Base-by-base conservation (phyloP, 345 rosid species). In the Ailanthus altissimus region DNA sequence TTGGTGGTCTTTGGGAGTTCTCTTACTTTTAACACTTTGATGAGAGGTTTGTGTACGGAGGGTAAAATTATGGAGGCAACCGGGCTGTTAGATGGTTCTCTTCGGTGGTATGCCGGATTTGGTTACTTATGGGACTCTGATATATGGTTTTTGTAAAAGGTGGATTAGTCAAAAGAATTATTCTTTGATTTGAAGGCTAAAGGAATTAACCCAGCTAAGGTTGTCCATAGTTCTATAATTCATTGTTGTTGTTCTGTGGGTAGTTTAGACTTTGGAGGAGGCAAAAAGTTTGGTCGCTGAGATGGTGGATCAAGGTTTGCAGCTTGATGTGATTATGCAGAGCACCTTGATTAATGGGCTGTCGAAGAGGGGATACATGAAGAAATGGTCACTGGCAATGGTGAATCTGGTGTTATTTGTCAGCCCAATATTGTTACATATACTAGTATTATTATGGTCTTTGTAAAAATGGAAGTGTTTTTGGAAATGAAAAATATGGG, bases 1-100 rank as follows among this genome's bases (percentile, higher is more conserved):
- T 83, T 67, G 51, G 57, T 10, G 86, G 78, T 54, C n/a, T 54
- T 54, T 21, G 58, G 23, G n/a, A 2, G 58, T 6, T 18, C n/a
- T 10, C 18, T 1, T 10, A 54, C 23, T 1, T 54, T 54, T 54
- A 18, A 0, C 5, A 4, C 57, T 53, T 53, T 53, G 57, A 53
- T 53, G 6, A 57, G 21, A 57, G 61, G 61, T 21, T 57, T 57
- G 28, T 57, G 28, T 57, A 3, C 21, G 5, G 28, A 7, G 26
- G 26, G 26, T 5, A 56, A 25, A 21, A 56, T 20, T 56, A 5
- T 56, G 26, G 26, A 56, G 25, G 61, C 61, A 0, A 9, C 28
- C 12, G 20, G 8, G 61, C 9, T 57, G 8, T 21, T 21, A 53
- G 20, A 1, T 53, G 3, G 20, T 4, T 53, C 21, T 21, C 3